A percentile compares a stretch with the other conserved stretches of the same genome.
Conservation (phyloP, 306 rosid genomes). For the Inga laurina region DNA sequence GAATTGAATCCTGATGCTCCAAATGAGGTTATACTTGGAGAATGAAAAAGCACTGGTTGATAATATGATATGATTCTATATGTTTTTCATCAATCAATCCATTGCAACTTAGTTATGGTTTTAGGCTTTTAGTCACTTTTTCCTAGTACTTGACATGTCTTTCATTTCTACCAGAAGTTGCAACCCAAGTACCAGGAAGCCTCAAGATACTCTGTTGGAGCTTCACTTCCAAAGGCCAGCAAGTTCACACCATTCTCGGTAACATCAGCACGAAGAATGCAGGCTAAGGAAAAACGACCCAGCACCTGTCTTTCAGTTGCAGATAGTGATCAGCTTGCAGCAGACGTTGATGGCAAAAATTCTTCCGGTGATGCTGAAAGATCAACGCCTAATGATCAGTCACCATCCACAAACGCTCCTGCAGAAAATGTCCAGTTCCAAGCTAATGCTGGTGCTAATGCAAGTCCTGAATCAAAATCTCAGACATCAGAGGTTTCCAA, state of each 20-base stretch:
- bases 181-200: constrained; percentile 56
- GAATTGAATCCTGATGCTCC: not conserved
- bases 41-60: constrained; percentile 5
- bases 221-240: constrained; percentile 46
- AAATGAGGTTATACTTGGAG: constrained; percentile 3
- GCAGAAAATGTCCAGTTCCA: constrained; percentile 37
- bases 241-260: constrained; percentile 44
- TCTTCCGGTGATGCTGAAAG: constrained; percentile 42
- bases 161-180: constrained; percentile 54
- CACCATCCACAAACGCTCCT: constrained; percentile 33
- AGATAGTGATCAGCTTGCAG: constrained; percentile 62
- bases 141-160: constrained; percentile 25
- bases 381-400: constrained; percentile 33
- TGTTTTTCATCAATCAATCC: no score
- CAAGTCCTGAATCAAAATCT: constrained; percentile 38
- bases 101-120: constrained; percentile 20
- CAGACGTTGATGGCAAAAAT: constrained; percentile 53
- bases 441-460: constrained; percentile 36
- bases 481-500: constrained; percentile 51
- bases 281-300: constrained; percentile 44
- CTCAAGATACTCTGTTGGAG: constrained; percentile 54
- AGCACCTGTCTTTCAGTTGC: constrained; percentile 55
- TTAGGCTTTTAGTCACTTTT: constrained; percentile 32
- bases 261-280: constrained; percentile 43
- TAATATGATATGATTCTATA: not conserved